phyloP scores from a whole-genome alignment of 129 eudicot genomes.

The Flaveria linearis region DNA sequence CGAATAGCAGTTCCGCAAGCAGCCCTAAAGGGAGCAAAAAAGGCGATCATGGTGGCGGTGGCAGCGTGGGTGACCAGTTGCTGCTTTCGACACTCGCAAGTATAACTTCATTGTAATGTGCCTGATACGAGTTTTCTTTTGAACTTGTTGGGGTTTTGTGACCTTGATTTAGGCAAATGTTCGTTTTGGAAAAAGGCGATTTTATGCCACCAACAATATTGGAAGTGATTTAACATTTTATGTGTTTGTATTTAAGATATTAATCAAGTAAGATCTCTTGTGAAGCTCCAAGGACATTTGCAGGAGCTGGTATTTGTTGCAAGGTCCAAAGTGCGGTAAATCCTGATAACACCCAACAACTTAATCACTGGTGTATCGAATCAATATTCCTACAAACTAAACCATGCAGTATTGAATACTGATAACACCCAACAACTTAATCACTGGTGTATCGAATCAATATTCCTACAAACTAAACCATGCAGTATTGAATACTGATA shows the following conservation, averaged over 20 bases:
- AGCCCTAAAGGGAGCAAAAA: slow-evolving; percentile 52
- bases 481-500: too few relatives aligned
- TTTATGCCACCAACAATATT: slow-evolving; percentile 10
- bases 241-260: slow-evolving; percentile 10
- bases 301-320: too few relatives aligned
- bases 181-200: slow-evolving; percentile 9
- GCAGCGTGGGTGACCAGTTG: slow-evolving; percentile 40
- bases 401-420: too few relatives aligned
- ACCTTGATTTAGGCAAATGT: slow-evolving; percentile 36
- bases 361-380: too few relatives aligned
- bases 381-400: too few relatives aligned
- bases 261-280: neutral
- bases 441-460: too few relatives aligned
- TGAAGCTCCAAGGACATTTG: neutral
- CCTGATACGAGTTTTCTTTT: neutral
- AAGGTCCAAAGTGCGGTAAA: too few relatives aligned
- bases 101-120: slow-evolving; percentile 36
- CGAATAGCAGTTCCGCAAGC: slow-evolving; percentile 83
- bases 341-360: too few relatives aligned
- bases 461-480: too few relatives aligned
- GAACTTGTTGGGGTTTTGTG: slow-evolving; percentile 26
- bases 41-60: slow-evolving; percentile 29
- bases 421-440: too few relatives aligned
- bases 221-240: slow-evolving; percentile 21
- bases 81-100: slow-evolving; percentile 53